A percentile compares a stretch with the other conserved stretches of the same genome.
Evolutionary conservation across 2,329 filamentous ascomycete genomes (phyloP).

Genomic region (Penicillium capsulatum): DNA sequence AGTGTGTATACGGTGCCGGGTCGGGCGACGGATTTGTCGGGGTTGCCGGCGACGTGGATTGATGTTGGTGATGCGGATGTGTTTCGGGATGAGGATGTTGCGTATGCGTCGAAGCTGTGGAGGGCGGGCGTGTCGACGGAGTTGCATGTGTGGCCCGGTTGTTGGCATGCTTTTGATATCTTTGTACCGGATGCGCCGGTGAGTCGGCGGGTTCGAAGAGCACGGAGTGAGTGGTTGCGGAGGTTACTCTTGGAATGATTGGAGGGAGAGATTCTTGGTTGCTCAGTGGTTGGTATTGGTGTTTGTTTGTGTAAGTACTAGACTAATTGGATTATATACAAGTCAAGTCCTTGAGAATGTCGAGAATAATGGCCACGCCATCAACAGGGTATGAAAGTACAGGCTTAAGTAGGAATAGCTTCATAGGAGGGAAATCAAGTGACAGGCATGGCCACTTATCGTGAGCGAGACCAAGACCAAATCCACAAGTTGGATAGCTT

Average conservation of each 20-base stretch:
- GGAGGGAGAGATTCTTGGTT: no score
- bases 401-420: no score
- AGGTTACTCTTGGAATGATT: constrained; percentile 1
- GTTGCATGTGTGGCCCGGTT: constrained; percentile 14
- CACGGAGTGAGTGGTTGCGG: constrained; percentile 1
- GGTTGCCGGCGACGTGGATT: constrained; percentile 10
- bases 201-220: not conserved
- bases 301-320: no score
- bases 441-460: no score
- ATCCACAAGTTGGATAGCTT: no score
- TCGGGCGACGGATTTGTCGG: constrained; percentile 4
- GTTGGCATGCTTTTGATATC: constrained; percentile 12
- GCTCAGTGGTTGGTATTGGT: no score
- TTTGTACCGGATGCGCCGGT: constrained; percentile 3
- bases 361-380: no score
- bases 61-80: constrained; percentile 13
- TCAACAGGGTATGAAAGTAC: no score
- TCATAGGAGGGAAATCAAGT: no score
- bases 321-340: no score
- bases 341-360: no score
- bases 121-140: constrained; percentile 8
- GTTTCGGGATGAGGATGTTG: constrained; percentile 13
- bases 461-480: no score
- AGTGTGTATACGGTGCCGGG: constrained; percentile 5
- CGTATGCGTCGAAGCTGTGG: constrained; percentile 10